Evolutionary conservation across 352 stramenopile species (phyloP).

Genomic region (Pythium brachiatum): DNA sequence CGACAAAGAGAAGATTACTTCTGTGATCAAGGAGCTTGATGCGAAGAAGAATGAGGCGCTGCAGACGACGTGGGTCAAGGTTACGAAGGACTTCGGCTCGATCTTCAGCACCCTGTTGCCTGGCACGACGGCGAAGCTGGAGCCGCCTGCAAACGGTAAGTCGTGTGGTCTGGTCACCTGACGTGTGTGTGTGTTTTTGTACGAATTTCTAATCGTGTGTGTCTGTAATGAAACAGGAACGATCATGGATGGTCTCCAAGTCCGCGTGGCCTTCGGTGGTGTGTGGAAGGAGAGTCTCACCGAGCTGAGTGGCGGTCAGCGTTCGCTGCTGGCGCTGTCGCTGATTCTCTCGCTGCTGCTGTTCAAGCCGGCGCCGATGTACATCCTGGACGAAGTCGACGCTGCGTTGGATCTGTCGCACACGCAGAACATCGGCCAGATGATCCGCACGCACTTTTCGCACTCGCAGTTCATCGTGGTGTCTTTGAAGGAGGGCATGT

Average conservation of each 20-base stretch:
- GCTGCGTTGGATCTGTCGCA: conserved; percentile 98
- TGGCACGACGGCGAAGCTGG: conserved; percentile 97
- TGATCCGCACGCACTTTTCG: conserved; percentile 99
- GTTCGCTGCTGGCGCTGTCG: conserved; percentile 98
- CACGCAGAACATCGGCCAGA: conserved; percentile 99
- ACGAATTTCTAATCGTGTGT: neutral
- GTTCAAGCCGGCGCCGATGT: conserved; percentile 99
- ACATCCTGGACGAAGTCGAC: conserved; percentile 99
- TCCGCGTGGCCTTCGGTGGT: conserved; percentile 98
- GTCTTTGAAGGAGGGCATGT: conserved; percentile 99
- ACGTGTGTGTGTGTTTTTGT: neutral
- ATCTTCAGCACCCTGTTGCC: conserved; percentile 99
- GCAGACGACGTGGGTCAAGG: conserved; percentile 97
- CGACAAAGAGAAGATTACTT: conserved; percentile 99
- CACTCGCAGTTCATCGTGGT: conserved; percentile 99
- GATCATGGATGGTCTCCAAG: conserved; percentile 94
- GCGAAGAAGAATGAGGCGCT: conserved; percentile 98
- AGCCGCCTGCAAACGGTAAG: conserved; percentile 91
- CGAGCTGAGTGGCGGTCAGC: conserved; percentile 98
- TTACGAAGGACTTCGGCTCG: conserved; percentile 99
- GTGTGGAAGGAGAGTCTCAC: conserved; percentile 99
- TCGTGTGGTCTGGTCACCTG: neutral
- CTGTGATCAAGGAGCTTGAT: conserved; percentile 99
- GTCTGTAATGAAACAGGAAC: conserved; percentile 40
- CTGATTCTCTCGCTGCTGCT: conserved; percentile 98